phyloP scores from a whole-genome alignment of 768 basidiomycete species.

The Boletus sp. region DNA sequence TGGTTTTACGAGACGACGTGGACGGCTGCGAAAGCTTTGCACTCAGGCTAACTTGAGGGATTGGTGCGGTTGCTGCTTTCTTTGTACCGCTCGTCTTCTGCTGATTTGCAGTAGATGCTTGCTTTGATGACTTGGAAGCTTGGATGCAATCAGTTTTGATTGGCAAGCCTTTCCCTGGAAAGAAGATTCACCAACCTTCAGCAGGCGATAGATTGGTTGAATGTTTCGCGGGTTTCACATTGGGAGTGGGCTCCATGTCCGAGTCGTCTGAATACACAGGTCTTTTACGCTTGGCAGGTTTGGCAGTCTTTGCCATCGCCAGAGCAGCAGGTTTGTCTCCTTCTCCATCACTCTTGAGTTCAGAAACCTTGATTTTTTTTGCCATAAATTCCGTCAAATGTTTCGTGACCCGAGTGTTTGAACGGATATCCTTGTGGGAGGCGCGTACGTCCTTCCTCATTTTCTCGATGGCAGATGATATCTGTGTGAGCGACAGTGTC shows the following conservation, averaged over 20 bases:
- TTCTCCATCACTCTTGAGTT: constrained; percentile 32
- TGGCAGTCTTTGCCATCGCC: constrained; percentile 6
- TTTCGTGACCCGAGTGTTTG: constrained; percentile 37
- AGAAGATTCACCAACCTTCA: constrained; percentile 16
- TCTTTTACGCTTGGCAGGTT: constrained; percentile 30
- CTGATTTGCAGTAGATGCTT: background rate
- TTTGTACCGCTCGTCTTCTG: constrained; percentile 9
- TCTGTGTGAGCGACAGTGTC: constrained; percentile 37
- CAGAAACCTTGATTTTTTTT: constrained; percentile 32
- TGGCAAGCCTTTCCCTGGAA: background rate
- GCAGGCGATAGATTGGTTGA: background rate
- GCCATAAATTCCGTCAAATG: constrained; percentile 33
- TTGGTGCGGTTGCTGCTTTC: background rate
- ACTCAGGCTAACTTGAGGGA: background rate
- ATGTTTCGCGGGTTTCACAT: constrained; percentile 13
- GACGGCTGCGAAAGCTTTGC: constrained; percentile 3
- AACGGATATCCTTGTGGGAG: constrained; percentile 39
- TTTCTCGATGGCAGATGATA: constrained; percentile 41
- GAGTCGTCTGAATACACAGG: constrained; percentile 22
- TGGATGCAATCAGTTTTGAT: constrained; percentile 3
- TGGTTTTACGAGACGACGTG: constrained; percentile 15
- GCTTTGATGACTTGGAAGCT: constrained; percentile 16
- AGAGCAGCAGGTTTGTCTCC: constrained; percentile 29
- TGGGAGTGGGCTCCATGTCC: constrained; percentile 18
- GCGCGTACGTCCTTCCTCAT: constrained; percentile 40